Percentiles rank a stretch among this genome's conserved stretches.
Conservation (phyloP, 2,329 filamentous ascomycete species). For the Cytospora schulzeri region DNA sequence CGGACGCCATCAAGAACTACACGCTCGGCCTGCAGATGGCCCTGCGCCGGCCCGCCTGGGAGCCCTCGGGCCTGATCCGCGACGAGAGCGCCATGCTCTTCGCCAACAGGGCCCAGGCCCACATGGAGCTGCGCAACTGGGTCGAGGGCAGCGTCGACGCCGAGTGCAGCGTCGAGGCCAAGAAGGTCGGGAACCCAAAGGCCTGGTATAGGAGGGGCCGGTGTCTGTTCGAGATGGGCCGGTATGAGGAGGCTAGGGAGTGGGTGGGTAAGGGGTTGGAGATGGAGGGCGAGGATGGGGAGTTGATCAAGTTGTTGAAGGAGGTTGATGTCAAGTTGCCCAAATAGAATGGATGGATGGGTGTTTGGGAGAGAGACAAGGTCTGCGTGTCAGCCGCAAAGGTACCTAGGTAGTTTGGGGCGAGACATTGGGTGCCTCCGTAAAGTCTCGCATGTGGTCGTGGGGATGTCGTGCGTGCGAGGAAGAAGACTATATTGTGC, state of each 20-base stretch:
- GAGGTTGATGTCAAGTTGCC: slow-evolving; percentile 57
- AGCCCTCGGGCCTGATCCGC: slow-evolving; percentile 77
- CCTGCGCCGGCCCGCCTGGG: slow-evolving; percentile 78
- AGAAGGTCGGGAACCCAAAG: slow-evolving; percentile 86
- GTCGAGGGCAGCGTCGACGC: slow-evolving; percentile 85
- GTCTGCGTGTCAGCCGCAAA: not conserved
- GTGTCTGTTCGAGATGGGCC: slow-evolving; percentile 88
- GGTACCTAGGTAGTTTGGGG: not conserved
- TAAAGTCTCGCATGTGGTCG: not conserved
- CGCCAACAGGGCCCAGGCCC: slow-evolving; percentile 85
- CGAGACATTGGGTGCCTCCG: not conserved
- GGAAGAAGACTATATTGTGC: not conserved
- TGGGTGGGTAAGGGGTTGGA: slow-evolving; percentile 80
- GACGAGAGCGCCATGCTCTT: slow-evolving; percentile 83
- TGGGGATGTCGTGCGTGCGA: not conserved
- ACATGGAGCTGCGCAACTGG: slow-evolving; percentile 83
- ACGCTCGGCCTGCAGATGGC: slow-evolving; percentile 90
- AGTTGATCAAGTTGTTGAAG: slow-evolving; percentile 64
- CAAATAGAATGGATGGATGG: slow-evolving; percentile 40
- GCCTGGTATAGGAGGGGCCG: slow-evolving; percentile 88
- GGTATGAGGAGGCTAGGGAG: slow-evolving; percentile 77
- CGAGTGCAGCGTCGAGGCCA: slow-evolving; percentile 84
- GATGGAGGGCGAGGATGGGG: slow-evolving; percentile 73
- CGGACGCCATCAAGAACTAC: slow-evolving; percentile 80
- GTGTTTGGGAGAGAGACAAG: slow-evolving; percentile 30